Percentiles rank a stretch among this genome's conserved stretches.
Evolutionary conservation across 129 eudicot genomes (phyloP).

Genomic region (Artemisia tridentata): DNA sequence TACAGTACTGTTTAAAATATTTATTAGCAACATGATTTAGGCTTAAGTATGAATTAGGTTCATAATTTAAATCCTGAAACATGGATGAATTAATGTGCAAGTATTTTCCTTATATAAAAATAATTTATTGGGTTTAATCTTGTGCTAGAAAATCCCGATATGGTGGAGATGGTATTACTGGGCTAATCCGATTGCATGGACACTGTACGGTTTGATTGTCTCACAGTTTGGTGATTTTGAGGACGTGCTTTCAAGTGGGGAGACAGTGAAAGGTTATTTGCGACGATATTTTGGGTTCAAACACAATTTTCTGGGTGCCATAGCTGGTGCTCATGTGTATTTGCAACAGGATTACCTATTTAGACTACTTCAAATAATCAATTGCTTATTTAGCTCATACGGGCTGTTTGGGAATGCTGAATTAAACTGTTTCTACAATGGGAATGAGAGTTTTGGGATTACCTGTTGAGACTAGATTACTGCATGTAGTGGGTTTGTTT

Average conservation of each 20-base stretch:
- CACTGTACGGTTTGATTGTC: conserved; percentile 53
- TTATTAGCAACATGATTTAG: too few relatives aligned
- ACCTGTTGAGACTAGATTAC: too few relatives aligned
- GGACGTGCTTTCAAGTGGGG: conserved; percentile 5
- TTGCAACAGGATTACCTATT: too few relatives aligned
- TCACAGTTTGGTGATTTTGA: conserved; percentile 55
- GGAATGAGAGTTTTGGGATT: too few relatives aligned
- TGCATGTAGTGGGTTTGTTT: too few relatives aligned
- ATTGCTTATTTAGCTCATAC: too few relatives aligned
- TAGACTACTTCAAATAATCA: too few relatives aligned
- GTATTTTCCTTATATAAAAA: background rate
- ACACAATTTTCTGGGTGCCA: conserved; percentile 37
- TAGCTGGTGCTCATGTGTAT: conserved; percentile 39
- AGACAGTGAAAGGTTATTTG: conserved; percentile 28
- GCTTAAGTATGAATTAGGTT: too few relatives aligned
- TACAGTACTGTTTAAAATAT: background rate
- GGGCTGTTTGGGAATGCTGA: too few relatives aligned
- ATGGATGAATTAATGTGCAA: too few relatives aligned
- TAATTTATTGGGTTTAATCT: background rate
- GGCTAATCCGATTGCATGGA: conserved; percentile 60
- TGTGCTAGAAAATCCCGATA: conserved; percentile 46
- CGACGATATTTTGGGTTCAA: conserved; percentile 35
- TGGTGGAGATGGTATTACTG: conserved; percentile 91
- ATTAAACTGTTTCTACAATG: too few relatives aligned
- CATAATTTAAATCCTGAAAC: too few relatives aligned